Evolutionary conservation across 2,329 filamentous ascomycete species (phyloP), one percentile per base, ranked within the genome.

Genomic region (Trichoderma semiorbis): DNA sequence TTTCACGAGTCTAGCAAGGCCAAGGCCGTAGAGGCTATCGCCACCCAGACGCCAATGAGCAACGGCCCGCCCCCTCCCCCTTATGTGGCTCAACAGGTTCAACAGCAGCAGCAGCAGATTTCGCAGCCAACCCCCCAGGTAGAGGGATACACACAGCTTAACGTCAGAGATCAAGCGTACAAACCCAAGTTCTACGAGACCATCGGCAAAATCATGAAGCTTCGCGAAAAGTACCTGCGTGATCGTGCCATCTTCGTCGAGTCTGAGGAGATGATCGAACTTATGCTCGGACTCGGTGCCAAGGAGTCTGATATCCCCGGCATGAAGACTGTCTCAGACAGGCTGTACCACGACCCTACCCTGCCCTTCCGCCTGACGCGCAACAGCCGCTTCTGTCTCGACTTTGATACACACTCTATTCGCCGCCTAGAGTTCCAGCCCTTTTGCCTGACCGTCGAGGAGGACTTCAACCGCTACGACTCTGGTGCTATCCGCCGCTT

Each of bases 381-480:
- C 55, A 78, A 76, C 71, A 76, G 76, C 39, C 75, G 77, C 34
- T 78, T 78, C 68, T 76, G 71, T 70, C 74, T 78, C 47, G 78
- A 79, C 69, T 75, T 75, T 57, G 75, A 75, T 39, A 74, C 73
- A n/a, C 55, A 72, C n/a, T 69, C 68, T 8, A 60, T 80, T 21
- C 74, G 76, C n/a, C 75, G 78, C 1, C 76, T 79, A 18, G 77
- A 79, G 71, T 76, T 76, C 72, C 78, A 79, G 71, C 78, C 78
- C 6, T 79, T 77, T 72, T 69, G 73, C 34, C 70, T 79, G 12
- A 75, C 78, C 2, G 74, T 72, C 1, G 77, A 76, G 12, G 78
- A 80, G 67, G 78, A 79, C 74, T 80, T 77, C 61, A 76, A 77
- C 63, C 77, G 78, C 21, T 75, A 79, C 74, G 78, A 80, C 75